Evolutionary conservation across 331 rosid genomes (phyloP), one percentile per base, ranked within the genome.

Genomic region (Ulmus americana): DNA sequence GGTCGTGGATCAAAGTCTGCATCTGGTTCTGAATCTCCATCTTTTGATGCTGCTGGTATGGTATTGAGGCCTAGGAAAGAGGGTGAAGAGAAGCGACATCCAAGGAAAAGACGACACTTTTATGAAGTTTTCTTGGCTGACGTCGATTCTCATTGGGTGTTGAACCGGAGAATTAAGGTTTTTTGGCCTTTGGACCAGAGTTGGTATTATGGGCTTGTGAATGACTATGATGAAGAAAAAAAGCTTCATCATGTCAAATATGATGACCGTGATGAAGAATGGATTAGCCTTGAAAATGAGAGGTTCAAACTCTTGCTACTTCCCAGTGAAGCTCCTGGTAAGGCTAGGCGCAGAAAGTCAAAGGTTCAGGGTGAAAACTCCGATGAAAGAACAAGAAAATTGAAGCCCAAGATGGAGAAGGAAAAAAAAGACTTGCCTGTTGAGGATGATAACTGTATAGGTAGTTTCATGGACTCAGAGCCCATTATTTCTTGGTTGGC

Each of bases 111-210:
- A 75, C 95, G 99, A 14, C 99, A 94, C 71, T 94, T 87, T 66
- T 94, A 94, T 79, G 99, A 94, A 74, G 65, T 94, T 54, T 79
- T 72, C 61, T 75, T 74, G 8, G 78, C 68, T 60, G 84, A 94
- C 71, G 71, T 85, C 76, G 90, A 87, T 90, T 84, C 77, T 52
- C 39, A 75, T 54, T 94, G 97, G 99, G 78, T 87, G 45, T 46
- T 90, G 76, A 83, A 90, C 70, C 79, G 83, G 66, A 75, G 79
- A 74, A 90, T 94, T 71, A 94, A 94, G 76, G 81, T 94, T 53
- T 90, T 85, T 74, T 94, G 99, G 99, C 99, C 99, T 56, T 74
- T 94, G 81, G 99, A 94, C 72, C 90, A 90, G 74, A 87, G 76
- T 73, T 94, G 99, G 99, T 94, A 94, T 76, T 82, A 74, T 69